phyloP scores from a whole-genome alignment of 805 yeast genomes.

The Wickerhamomyces ciferrii region DNA sequence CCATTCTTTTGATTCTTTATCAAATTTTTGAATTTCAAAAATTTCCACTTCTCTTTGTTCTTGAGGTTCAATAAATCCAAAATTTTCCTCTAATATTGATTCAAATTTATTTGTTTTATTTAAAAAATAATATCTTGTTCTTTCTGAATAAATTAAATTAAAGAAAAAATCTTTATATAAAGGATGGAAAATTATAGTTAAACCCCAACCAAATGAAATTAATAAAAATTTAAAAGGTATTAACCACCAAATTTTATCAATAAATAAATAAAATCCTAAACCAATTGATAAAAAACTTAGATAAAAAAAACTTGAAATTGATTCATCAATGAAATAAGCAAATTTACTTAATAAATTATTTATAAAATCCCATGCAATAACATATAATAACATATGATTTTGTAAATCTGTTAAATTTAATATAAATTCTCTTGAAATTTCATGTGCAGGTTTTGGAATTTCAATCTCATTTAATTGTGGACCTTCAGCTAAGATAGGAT shows the following conservation, averaged over 20 bases:
- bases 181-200: slow-evolving; percentile 47
- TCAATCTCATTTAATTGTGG: slow-evolving; percentile 44
- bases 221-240: slow-evolving; percentile 33
- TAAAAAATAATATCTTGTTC: slow-evolving; percentile 48
- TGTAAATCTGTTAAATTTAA: slow-evolving; percentile 80
- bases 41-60: slow-evolving; percentile 53
- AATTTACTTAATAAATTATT: slow-evolving; percentile 45
- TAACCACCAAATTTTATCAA: slow-evolving; percentile 20
- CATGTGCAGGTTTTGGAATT: slow-evolving; percentile 69
- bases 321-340: slow-evolving; percentile 61
- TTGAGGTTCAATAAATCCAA: slow-evolving; percentile 33
- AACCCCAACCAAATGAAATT: slow-evolving; percentile 44
- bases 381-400: slow-evolving; percentile 68
- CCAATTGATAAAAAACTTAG: slow-evolving; percentile 29
- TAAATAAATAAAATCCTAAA: slow-evolving; percentile 23
- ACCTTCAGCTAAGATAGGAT: slow-evolving; percentile 44
- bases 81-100: slow-evolving; percentile 29
- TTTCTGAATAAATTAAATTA: slow-evolving; percentile 52
- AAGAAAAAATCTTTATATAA: slow-evolving; percentile 39
- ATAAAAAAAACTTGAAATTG: slow-evolving; percentile 48
- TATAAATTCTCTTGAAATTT: slow-evolving; percentile 71
- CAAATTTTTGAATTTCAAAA: slow-evolving; percentile 59
- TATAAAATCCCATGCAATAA: slow-evolving; percentile 53
- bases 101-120: slow-evolving; percentile 48
- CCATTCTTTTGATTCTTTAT: slow-evolving; percentile 52